Evolutionary conservation across 2,329 filamentous ascomycete genomes (phyloP).

Genomic region (Aureobasidium sp.): DNA sequence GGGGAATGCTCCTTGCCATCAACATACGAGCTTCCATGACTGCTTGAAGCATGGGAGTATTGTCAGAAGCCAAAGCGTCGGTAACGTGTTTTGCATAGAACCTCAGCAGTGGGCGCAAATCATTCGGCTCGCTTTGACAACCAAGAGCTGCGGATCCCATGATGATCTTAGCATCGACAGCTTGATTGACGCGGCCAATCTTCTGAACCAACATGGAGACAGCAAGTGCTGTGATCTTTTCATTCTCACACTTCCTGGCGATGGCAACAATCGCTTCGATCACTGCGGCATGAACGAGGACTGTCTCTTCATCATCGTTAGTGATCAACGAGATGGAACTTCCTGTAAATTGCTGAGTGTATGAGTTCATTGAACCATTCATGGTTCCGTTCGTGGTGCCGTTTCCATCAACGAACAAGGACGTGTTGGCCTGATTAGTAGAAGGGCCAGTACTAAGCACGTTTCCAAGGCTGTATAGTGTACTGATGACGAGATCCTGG

Average conservation of each 20-base stretch:
- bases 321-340: constrained; percentile 73
- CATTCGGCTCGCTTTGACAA: constrained; percentile 65
- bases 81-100: constrained; percentile 69
- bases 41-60: constrained; percentile 59
- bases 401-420: constrained; percentile 41
- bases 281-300: constrained; percentile 73
- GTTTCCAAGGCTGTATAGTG: constrained; percentile 92
- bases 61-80: constrained; percentile 62
- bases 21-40: constrained; percentile 73
- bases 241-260: constrained; percentile 69
- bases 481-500: constrained; percentile 89
- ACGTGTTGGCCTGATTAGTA: constrained; percentile 42
- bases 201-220: constrained; percentile 97
- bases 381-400: constrained; percentile 20
- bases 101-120: constrained; percentile 80
- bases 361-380: constrained; percentile 18
- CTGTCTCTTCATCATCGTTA: constrained; percentile 69
- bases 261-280: constrained; percentile 93
- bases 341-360: constrained; percentile 36
- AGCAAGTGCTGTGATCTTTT: constrained; percentile 86
- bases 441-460: constrained; percentile 67
- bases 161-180: constrained; percentile 79
- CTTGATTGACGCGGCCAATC: constrained; percentile 70
- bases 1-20: constrained; percentile 61
- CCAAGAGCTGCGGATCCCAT: constrained; percentile 72